Evolutionary conservation across 2,329 filamentous ascomycete species (phyloP).

Genomic region (Aschersonia sp.): DNA sequence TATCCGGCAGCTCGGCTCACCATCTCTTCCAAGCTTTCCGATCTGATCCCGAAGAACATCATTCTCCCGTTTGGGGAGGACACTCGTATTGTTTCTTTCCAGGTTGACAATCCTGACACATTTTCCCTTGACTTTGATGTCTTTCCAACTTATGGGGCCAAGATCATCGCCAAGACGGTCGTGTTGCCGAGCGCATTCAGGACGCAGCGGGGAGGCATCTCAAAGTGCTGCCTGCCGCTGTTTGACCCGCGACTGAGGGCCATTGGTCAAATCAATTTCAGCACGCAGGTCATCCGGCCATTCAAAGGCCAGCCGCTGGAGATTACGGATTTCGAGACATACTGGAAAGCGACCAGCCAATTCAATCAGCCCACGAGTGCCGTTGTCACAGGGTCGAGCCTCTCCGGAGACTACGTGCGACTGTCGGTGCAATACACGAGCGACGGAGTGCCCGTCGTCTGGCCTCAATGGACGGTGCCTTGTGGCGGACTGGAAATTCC

Average conservation of each 20-base stretch:
- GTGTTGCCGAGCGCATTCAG: slow-evolving; percentile 80
- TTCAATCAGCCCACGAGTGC: slow-evolving; percentile 67
- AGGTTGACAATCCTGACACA: slow-evolving; percentile 82
- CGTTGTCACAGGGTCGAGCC: slow-evolving; percentile 83
- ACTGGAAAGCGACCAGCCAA: slow-evolving; percentile 97
- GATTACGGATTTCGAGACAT: slow-evolving; percentile 96
- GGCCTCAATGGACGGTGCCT: slow-evolving; percentile 68
- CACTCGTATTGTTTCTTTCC: slow-evolving; percentile 83
- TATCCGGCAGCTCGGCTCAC: slow-evolving; percentile 90
- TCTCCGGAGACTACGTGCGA: slow-evolving; percentile 89
- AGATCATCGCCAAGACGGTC: slow-evolving; percentile 91
- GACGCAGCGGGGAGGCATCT: slow-evolving; percentile 51
- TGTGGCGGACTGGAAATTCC: slow-evolving; percentile 69
- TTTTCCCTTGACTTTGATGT: slow-evolving; percentile 97
- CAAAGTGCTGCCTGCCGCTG: slow-evolving; percentile 70
- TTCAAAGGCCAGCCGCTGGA: slow-evolving; percentile 86
- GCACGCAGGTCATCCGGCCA: slow-evolving; percentile 90
- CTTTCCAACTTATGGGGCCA: slow-evolving; percentile 92
- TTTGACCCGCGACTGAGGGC: slow-evolving; percentile 85
- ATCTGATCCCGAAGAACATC: slow-evolving; percentile 91
- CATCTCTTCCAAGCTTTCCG: slow-evolving; percentile 90
- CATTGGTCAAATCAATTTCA: slow-evolving; percentile 88
- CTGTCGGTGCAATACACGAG: slow-evolving; percentile 84
- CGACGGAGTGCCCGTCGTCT: slow-evolving; percentile 76
- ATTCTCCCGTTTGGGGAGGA: slow-evolving; percentile 94